Percentiles rank a stretch among this genome's conserved stretches.
These are phyloP conservation scores for Globisporangium iwayamae DNA, from an alignment of 352 stramenopile species.

Conservation along the genomic window DNA sequence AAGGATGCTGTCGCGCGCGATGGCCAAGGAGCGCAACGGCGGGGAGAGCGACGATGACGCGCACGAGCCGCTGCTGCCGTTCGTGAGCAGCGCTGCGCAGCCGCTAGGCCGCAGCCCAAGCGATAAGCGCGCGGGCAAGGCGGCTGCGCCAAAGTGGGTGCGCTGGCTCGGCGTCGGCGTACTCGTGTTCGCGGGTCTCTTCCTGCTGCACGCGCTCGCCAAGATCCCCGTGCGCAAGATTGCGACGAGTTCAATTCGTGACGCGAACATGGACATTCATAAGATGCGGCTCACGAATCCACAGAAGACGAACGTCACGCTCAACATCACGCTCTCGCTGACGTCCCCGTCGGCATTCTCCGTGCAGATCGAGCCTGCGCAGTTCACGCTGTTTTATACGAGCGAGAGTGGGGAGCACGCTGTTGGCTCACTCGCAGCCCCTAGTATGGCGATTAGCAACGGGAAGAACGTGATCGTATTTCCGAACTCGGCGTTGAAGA, in stretches of 20 bases:
- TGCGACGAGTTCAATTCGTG: constrained; percentile 51
- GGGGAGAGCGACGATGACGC: constrained; percentile 5
- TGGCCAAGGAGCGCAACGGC: constrained; percentile 16
- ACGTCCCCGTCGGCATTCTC: constrained; percentile 48
- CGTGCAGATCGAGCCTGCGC: constrained; percentile 38
- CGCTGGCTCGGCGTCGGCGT: constrained; percentile 13
- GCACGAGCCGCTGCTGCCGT: constrained; percentile 19
- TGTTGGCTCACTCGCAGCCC: constrained; percentile 46
- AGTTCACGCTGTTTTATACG: constrained; percentile 49
- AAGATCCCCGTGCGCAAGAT: constrained; percentile 54
- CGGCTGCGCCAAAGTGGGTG: constrained; percentile 1
- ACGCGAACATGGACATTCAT: constrained; percentile 53
- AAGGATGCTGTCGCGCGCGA: constrained; percentile 15
- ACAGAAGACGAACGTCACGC: constrained; percentile 22
- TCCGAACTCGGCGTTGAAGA: constrained; percentile 44
- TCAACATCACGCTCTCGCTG: constrained; percentile 52
- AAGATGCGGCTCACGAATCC: constrained; percentile 58
- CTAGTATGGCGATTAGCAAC: constrained; percentile 45
- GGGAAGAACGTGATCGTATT: constrained; percentile 50
- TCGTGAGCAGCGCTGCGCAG: constrained; percentile 3
- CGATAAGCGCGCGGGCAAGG: neutral
- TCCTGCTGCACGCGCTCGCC: constrained; percentile 37
- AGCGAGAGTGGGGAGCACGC: constrained; percentile 5
- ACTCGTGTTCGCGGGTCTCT: constrained; percentile 24
- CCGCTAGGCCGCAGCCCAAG: neutral